Evolutionary conservation across 495 filamentous ascomycete species (phyloP), one percentile per base, ranked within the genome.

Genomic region (Penicillium dipodomyicola): DNA sequence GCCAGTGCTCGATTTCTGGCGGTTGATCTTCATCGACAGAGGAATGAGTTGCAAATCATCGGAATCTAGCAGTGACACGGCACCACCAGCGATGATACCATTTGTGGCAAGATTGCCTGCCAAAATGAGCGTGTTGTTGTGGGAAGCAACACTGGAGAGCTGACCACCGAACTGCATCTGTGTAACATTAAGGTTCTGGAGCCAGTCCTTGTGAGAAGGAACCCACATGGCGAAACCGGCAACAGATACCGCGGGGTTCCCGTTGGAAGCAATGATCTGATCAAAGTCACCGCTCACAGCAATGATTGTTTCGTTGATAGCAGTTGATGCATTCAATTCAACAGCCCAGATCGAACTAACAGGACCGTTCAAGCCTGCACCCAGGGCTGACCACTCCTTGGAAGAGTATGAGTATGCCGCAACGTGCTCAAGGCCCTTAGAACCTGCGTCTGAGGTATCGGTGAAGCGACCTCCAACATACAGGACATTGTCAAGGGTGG

Each of bases 211-310:
- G 47, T 79, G 81, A 5, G 92, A 94, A 20, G 91, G 91, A n/a
- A 97, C 87, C 94, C 94, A 99, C 23, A 97, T 76, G 29, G 89
- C 94, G 65, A 97, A 92, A 1, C 92, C 90, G 47, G 81, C 67
- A 2, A 85, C 87, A 12, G 80, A 62, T 11, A 84, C 71, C n/a
- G 82, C 80, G 11, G 78, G 62, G 59, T 84, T 87, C 49, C 74
- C 76, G 41, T 74, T 84, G 65, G 88, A 91, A 3, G 82, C 80
- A 19, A 86, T 73, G 25, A 96, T 80, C 56, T 83, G 74, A 22
- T 81, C 77, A 68, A 99, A 99, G 62, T 85, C 78, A 23, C 94
- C 94, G 62, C 84, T 95, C 44, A 99, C 72, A 4, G 86, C 82
- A 48, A 97, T 80, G 30, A 86, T 88, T 5, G 82, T 80, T 69